Evolutionary conservation across 805 yeast genomes (phyloP), one percentile per base, ranked within the genome.

Genomic region (Ogataea glucozyma): DNA sequence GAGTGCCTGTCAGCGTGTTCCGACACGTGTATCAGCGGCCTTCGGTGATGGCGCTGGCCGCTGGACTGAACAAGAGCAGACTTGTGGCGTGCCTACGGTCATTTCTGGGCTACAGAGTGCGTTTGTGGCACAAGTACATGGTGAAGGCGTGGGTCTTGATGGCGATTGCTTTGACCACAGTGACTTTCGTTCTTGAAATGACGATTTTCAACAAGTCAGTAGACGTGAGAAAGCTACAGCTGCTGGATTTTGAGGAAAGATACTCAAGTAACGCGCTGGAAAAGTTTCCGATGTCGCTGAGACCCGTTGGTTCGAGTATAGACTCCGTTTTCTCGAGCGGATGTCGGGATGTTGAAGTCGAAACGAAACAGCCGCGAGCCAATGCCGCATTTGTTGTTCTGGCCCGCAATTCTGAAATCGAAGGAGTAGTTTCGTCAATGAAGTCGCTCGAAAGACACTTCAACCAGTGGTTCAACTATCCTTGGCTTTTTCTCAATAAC

Each of bases 381-480:
- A 88, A 84, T 56, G 98, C 97, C 0, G 85, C 91, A 1, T 74
- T 91, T 51, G 88, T 90, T 18, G 83, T 90, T 60, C 66, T 91
- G 38, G 88, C 96, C 0, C 69, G 97, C 47, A 89, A 91, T 59
- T 68, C 77, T 3, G 98, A 91, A 57, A 46, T 88, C 1, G 75
- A 78, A 3, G 95, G 86, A n/a, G 96, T 88, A 1, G 56, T 85
- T 2, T 70, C 74, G 43, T 81, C 93, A 2, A 80, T 91, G 75
- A 64, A 69, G 22, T 80, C 90, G 3, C 58, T 93, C 42, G 98
- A 91, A 61, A 71, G 87, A 19, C 96, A 85, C 60, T 91, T 90
- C 68, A 91, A 91, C 61, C 90, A 90, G 55, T 88, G 96, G 96
- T 93, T 74, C 63, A 77, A 85, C 52, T 93, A 93, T 60, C 97